Percentiles rank a stretch among this genome's conserved stretches.
Evolutionary conservation across 2,329 filamentous ascomycete genomes (phyloP).

Genomic region (Blastomyces silverae): DNA sequence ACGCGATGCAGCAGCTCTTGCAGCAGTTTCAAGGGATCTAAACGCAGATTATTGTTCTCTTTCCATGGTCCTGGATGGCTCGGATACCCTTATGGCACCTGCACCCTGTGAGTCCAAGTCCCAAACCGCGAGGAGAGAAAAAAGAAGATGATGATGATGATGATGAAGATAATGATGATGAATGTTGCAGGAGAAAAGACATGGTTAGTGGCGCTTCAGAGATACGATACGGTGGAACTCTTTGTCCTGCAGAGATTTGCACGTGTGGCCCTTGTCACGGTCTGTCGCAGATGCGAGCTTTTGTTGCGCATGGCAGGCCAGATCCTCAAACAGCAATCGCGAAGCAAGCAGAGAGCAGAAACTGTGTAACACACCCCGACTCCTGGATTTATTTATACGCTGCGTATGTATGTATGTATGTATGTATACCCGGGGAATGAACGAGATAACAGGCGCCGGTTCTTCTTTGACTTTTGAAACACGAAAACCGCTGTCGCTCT

Average conservation of each 20-base stretch:
- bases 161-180: no score
- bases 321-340: neutral
- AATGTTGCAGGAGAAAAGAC: neutral
- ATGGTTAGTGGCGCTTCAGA: neutral
- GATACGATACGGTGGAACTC: neutral
- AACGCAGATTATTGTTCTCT: neutral
- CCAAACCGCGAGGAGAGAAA: neutral
- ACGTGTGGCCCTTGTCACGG: neutral
- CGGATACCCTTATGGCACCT: neutral
- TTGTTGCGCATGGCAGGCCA: neutral
- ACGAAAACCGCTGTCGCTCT: neutral
- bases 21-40: neutral
- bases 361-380: neutral
- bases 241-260: constrained; percentile 11
- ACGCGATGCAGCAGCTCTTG: neutral
- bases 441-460: neutral
- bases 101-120: neutral
- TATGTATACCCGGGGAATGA: neutral
- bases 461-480: neutral
- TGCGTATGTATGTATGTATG: neutral
- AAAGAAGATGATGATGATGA: no score
- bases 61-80: neutral
- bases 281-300: neutral
- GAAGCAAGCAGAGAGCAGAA: neutral
- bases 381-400: neutral